These are phyloP conservation scores for Phanerochaete carnosa DNA, from an alignment of 768 basidiomycete species.

Conservation along the genomic window DNA sequence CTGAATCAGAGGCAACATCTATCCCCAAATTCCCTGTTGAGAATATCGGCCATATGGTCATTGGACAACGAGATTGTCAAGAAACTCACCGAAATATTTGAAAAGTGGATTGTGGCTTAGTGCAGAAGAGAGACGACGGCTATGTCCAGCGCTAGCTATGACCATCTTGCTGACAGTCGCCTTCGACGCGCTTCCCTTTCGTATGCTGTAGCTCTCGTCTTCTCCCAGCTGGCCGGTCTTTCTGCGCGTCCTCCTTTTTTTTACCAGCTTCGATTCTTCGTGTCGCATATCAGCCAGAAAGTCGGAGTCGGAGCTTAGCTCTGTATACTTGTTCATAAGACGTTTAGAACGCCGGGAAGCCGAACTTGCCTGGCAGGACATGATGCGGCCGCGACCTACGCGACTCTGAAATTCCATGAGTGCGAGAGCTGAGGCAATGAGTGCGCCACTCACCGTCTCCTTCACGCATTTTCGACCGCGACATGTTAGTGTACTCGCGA, in stretches of 20 bases:
- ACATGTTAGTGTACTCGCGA: too few species aligned
- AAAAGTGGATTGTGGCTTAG: neutral
- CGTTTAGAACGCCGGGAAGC: neutral
- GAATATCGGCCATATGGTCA: neutral
- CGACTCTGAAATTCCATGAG: too few species aligned
- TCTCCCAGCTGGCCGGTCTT: neutral
- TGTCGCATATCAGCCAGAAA: neutral
- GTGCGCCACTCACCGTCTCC: too few species aligned
- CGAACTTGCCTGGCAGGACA: neutral
- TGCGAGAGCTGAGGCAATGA: too few species aligned
- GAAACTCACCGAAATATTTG: conserved; percentile 3
- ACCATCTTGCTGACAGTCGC: neutral
- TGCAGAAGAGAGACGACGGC: neutral
- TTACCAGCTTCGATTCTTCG: neutral
- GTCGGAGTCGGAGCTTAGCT: neutral
- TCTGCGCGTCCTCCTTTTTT: neutral
- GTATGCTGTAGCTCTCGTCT: neutral
- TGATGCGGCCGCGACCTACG: neutral
- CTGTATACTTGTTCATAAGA: neutral
- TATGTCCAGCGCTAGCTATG: neutral
- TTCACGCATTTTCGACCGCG: too few species aligned
- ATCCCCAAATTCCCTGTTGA: neutral
- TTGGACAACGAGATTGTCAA: neutral
- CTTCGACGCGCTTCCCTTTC: neutral
- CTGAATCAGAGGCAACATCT: neutral